Evolutionary conservation across 441 rosid genomes (phyloP).

Genomic region (Macaranga tanarius): DNA sequence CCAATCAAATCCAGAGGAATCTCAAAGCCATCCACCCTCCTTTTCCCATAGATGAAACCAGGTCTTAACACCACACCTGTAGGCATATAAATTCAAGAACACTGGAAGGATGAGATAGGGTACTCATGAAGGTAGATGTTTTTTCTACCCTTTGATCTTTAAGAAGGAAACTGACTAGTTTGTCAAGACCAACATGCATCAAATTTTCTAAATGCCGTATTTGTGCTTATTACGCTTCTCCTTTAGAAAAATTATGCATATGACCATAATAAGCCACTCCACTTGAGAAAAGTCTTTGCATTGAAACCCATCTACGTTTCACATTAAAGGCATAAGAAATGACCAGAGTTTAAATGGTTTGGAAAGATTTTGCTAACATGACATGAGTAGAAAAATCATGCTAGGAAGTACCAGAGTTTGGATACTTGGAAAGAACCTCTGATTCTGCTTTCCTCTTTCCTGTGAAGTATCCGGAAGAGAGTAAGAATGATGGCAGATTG

Average conservation of each 20-base stretch:
- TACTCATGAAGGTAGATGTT: neutral
- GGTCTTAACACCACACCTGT: conserved; percentile 90
- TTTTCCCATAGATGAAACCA: conserved; percentile 75
- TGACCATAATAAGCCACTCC: neutral
- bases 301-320: neutral
- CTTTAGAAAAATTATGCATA: neutral
- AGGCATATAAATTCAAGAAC: conserved; percentile 20
- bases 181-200: neutral
- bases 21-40: conserved; percentile 67
- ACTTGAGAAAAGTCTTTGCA: neutral
- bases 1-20: conserved; percentile 84
- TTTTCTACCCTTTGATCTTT: too few species aligned
- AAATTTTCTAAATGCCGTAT: neutral
- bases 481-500: conserved; percentile 83
- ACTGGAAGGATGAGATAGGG: conserved; percentile 2
- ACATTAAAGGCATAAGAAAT: neutral
- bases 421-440: conserved; percentile 81
- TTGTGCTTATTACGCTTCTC: neutral
- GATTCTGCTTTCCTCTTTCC: conserved; percentile 88
- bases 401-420: conserved; percentile 60
- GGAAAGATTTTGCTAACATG: neutral
- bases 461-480: conserved; percentile 71
- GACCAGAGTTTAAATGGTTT: neutral
- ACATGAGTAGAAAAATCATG: neutral
- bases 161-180: too few species aligned